These are phyloP conservation scores for Trichoderma simmonsii DNA, from an alignment of 2,329 filamentous ascomycete genomes.

Conservation along the genomic window DNA sequence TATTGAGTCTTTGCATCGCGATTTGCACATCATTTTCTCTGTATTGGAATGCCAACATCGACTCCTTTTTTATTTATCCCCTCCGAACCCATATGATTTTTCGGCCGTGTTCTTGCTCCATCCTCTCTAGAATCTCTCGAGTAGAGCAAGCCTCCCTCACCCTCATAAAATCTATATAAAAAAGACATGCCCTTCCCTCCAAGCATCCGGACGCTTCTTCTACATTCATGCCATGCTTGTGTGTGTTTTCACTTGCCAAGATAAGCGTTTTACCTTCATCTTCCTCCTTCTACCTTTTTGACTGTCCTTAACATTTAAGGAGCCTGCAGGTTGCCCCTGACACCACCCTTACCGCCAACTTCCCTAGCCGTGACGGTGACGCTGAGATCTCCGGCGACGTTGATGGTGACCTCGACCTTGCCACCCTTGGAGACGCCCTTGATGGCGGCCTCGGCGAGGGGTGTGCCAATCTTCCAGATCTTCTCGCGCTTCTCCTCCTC, in stretches of 20 bases:
- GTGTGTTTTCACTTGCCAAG: background rate
- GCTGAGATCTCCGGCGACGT: slow-evolving; percentile 74
- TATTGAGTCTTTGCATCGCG: background rate
- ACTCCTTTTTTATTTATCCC: background rate
- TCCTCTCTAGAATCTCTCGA: background rate
- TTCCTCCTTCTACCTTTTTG: background rate
- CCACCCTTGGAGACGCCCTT: slow-evolving; percentile 79
- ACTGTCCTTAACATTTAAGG: slow-evolving; percentile 18
- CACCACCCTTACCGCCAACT: slow-evolving; percentile 81
- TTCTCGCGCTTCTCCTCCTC: slow-evolving; percentile 86
- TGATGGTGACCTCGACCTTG: slow-evolving; percentile 93
- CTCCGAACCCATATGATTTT: background rate
- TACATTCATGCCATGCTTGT: background rate
- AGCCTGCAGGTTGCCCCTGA: slow-evolving; percentile 57
- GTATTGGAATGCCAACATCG: background rate
- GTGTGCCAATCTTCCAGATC: slow-evolving; percentile 82
- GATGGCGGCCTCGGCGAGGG: slow-evolving; percentile 82
- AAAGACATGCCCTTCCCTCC: background rate
- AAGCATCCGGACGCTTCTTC: background rate
- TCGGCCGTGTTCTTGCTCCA: background rate
- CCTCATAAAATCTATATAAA: slow-evolving; percentile 14
- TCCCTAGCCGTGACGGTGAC: slow-evolving; percentile 80
- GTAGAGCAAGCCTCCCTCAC: background rate
- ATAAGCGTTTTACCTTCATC: background rate
- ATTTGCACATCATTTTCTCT: background rate